phyloP scores from a whole-genome alignment of 148 eudicot species.

The Persicaria maculosa region DNA sequence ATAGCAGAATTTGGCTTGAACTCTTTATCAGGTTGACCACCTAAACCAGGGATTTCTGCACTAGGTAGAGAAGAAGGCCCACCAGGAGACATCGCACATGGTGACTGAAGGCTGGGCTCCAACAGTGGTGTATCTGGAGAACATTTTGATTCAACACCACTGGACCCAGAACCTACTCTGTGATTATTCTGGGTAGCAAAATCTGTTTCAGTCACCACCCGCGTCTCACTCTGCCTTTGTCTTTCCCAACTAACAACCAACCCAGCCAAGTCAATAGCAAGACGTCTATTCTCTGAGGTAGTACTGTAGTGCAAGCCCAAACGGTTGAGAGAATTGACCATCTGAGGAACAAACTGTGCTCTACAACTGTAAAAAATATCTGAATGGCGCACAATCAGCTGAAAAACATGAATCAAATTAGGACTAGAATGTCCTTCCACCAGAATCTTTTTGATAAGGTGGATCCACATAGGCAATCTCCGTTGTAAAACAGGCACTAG shows the following conservation, averaged over 20 bases:
- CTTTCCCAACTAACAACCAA: slow-evolving; percentile 98
- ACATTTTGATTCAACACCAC: slow-evolving; percentile 54
- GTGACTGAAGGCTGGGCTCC: slow-evolving; percentile 90
- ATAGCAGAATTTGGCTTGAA: slow-evolving; percentile 99
- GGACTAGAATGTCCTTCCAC: slow-evolving; percentile 99
- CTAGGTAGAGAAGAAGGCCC: slow-evolving; percentile 82
- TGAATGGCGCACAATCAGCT: slow-evolving; percentile 97
- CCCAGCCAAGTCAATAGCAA: slow-evolving; percentile 98
- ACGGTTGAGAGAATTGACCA: slow-evolving; percentile 96
- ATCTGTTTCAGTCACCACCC: slow-evolving; percentile 45
- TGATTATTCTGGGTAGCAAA: slow-evolving; percentile 25
- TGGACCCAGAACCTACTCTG: slow-evolving; percentile 34
- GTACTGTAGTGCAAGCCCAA: slow-evolving; percentile 93
- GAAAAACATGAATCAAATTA: slow-evolving; percentile 92
- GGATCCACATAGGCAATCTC: slow-evolving; percentile 98
- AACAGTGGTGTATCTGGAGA: slow-evolving; percentile 51
- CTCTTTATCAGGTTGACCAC: slow-evolving; percentile 92
- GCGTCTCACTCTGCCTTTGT: slow-evolving; percentile 91
- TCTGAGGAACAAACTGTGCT: slow-evolving; percentile 99
- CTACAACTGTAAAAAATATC: slow-evolving; percentile 96
- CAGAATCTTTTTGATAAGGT: slow-evolving; percentile 91
- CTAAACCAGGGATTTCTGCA: slow-evolving; percentile 84
- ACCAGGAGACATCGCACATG: slow-evolving; percentile 89
- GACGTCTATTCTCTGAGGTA: slow-evolving; percentile 90
- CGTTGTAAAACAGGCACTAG: slow-evolving; percentile 96